phyloP scores from a whole-genome alignment of 2,329 filamentous ascomycete species.

The Anisogramma anomala region DNA sequence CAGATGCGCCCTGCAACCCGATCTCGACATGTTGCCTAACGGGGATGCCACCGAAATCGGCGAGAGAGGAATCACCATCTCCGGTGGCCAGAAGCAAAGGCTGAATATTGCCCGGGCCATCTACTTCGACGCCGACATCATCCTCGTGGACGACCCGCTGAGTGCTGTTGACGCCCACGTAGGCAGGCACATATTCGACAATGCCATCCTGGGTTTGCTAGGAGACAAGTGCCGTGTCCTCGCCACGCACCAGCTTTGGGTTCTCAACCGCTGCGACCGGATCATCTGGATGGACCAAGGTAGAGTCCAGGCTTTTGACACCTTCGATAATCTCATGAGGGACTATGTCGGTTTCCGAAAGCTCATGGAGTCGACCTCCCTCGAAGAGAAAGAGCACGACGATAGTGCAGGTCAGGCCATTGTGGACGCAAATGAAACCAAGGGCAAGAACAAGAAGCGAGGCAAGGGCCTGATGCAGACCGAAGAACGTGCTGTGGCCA shows the following conservation, averaged over 20 bases:
- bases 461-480: conserved; percentile 56
- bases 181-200: conserved; percentile 73
- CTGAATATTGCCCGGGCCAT: conserved; percentile 83
- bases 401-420: conserved; percentile 34
- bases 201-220: conserved; percentile 80
- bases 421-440: conserved; percentile 23
- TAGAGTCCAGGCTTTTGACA: conserved; percentile 72
- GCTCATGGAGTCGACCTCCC: conserved; percentile 74
- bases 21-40: conserved; percentile 86
- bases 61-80: conserved; percentile 89
- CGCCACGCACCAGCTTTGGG: conserved; percentile 90
- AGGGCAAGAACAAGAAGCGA: conserved; percentile 41
- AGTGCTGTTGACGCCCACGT: conserved; percentile 61
- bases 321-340: conserved; percentile 77
- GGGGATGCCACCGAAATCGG: conserved; percentile 88
- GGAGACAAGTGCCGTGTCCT: conserved; percentile 83
- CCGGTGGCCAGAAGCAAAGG: conserved; percentile 88
- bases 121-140: conserved; percentile 56
- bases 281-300: conserved; percentile 91
- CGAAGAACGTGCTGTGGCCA: conserved; percentile 33
- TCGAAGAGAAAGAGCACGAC: conserved; percentile 52
- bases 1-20: conserved; percentile 28
- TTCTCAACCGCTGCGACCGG: conserved; percentile 78
- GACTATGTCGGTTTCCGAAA: conserved; percentile 67
- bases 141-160: conserved; percentile 59